Evolutionary conservation across 306 rosid species (phyloP).

Genomic region (Vachellia pachyceras): DNA sequence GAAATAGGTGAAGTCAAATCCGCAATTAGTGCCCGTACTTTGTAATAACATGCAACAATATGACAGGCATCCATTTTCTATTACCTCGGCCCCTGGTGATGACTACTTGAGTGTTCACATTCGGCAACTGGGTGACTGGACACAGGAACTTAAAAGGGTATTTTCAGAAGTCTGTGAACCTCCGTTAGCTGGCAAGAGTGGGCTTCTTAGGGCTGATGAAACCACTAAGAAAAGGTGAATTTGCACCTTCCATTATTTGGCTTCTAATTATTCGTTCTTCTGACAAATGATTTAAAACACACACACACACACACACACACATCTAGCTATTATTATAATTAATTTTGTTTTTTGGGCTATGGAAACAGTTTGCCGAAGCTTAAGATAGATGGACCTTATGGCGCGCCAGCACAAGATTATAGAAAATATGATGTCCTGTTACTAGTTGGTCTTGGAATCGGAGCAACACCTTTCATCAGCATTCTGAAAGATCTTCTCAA

Average conservation of each 20-base stretch:
- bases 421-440: constrained; percentile 87
- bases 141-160: constrained; percentile 92
- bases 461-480: constrained; percentile 99
- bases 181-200: constrained; percentile 95
- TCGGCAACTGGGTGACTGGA: constrained; percentile 99
- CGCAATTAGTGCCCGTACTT: constrained; percentile 5
- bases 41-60: constrained; percentile 34
- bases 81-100: constrained; percentile 99
- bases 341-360: constrained; percentile 7
- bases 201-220: constrained; percentile 96
- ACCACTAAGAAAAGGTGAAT: constrained; percentile 85
- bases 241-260: constrained; percentile 16
- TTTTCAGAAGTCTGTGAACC: constrained; percentile 93
- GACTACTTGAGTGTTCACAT: constrained; percentile 97
- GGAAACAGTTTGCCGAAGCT: constrained; percentile 90
- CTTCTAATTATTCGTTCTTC: constrained; percentile 23
- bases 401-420: constrained; percentile 98
- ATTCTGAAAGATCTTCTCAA: constrained; percentile 92
- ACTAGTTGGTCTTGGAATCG: constrained; percentile 97
- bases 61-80: constrained; percentile 98
- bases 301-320: not conserved
- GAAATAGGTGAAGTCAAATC: constrained; percentile 9
- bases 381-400: constrained; percentile 95
- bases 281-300: constrained; percentile 24
- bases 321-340: not conserved